Evolutionary conservation across 441 rosid species (phyloP), one percentile per base, ranked within the genome.

Genomic region (Eruca vesicaria): DNA sequence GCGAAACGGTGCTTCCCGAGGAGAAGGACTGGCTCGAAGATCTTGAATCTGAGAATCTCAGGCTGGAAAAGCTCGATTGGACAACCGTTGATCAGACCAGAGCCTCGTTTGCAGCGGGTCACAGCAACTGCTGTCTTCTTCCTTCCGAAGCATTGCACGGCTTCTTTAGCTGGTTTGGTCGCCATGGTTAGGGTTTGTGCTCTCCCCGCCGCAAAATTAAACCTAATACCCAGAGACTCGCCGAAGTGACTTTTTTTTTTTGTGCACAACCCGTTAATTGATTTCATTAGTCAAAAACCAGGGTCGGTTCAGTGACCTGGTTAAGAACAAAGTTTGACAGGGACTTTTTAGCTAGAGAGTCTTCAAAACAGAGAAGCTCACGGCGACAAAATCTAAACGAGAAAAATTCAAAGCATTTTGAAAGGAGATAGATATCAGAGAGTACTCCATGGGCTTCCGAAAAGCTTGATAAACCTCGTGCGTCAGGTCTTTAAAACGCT

Each of bases 71-170:
- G 84, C 82, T 88, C 94, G 79, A 88, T 88, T 3, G 90, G 92
- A 62, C 84, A 84, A 23, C 95, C 95, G 61, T 90, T 90, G 78
- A 90, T 85, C 4, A 90, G 62, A 6, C 95, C 95, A 6, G 79
- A 71, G 7, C 93, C 93, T 8, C 82, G 79, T 81, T 88, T 89
- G 81, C 90, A 89, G 85, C 85, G 66, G 6, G 94, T 86, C 31
- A 87, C 92, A 9, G 95, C 95, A 0, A 85, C 93, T 0, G 93
- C 95, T 0, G 90, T 88, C 83, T 90, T 90, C 86, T 90, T 88
- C 66, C 93, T 85, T 9, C 93, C 91, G 45, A 88, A 90, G 73
- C 91, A 88, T 63, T 89, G 94, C 0, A 89, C 94, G 0, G 90
- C 82, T 65, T 85, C 48, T 1, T 5, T 5, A 0, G 68, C 52